Base-by-base conservation (phyloP, 1,284 basidiomycete genomes). In the Agroathelia rolfsii region DNA sequence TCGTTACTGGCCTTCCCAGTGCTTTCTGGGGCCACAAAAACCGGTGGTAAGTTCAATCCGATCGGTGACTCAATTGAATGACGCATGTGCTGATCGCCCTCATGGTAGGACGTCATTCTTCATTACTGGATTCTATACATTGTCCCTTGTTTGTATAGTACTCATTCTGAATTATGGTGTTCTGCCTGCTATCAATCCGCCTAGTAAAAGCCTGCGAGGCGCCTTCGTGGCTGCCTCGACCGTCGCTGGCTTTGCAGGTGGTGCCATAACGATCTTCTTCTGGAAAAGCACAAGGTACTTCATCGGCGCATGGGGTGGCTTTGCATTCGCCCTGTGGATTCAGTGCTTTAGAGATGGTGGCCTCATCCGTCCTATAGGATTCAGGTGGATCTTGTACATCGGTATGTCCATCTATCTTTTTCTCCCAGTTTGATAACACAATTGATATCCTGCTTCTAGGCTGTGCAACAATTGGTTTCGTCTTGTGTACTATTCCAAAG, bases 1-100 rank as follows among this genome's bases (percentile, higher is more conserved):
- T 96, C 45, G 47, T 94, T 31, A 87, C 85, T 5, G 93, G 93
- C 36, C 63, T 93, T 10, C 87, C 89, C 3, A 86, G 87, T 41
- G 82, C 85, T 1, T 88, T 89, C 46, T 78, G 86, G 56, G 93
- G 93, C 13, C 86, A 90, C 58, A 92, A 90, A 66, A 92, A 92
- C 53, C 66, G 89, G 67, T 90, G 89, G 88, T 81, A 41, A 30
- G 63, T 50, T 12, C 32, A 42, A 43, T 31, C 35, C 40, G 34
- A n/a, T n/a, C n/a, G n/a, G n/a, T n/a, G n/a, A n/a, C n/a, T n/a
- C n/a, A n/a, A n/a, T n/a, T n/a, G n/a, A n/a, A n/a, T n/a, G n/a
- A n/a, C n/a, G n/a, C n/a, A n/a, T n/a, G n/a, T n/a, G n/a, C n/a
- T n/a, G n/a, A n/a, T n/a, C n/a, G n/a, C n/a, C n/a, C n/a, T n/a